A percentile compares a stretch with the other conserved stretches of the same genome.
These are phyloP conservation scores for Halenospora varia DNA, from an alignment of 495 filamentous ascomycete species.

Conservation along the genomic window DNA sequence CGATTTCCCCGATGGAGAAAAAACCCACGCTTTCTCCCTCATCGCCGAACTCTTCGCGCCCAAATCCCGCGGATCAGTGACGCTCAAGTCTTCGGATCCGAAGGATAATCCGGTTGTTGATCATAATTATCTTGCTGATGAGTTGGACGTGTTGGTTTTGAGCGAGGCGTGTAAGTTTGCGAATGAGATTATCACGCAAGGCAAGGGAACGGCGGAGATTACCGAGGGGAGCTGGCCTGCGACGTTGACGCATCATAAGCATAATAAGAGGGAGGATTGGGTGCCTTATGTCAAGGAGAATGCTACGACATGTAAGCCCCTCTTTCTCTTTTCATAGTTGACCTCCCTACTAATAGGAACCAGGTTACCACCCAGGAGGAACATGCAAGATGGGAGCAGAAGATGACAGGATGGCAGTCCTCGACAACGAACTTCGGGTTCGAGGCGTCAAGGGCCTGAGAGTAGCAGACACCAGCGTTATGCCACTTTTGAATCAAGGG, in stretches of 20 bases:
- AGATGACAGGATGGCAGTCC: slow-evolving; percentile 50
- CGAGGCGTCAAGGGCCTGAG: slow-evolving; percentile 44
- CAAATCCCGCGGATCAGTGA: slow-evolving; percentile 39
- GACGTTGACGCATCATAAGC: slow-evolving; percentile 39
- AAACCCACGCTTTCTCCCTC: slow-evolving; percentile 38
- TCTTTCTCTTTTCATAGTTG: background rate
- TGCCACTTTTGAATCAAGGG: slow-evolving; percentile 32
- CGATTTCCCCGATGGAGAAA: slow-evolving; percentile 37
- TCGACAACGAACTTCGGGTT: slow-evolving; percentile 55
- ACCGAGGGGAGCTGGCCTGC: slow-evolving; percentile 51
- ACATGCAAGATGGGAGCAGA: slow-evolving; percentile 47
- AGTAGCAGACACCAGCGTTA: slow-evolving; percentile 27
- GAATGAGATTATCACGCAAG: slow-evolving; percentile 51
- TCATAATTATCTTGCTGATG: slow-evolving; percentile 45
- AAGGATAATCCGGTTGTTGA: slow-evolving; percentile 50
- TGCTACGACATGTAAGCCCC: slow-evolving; percentile 47
- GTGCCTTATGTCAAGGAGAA: slow-evolving; percentile 42
- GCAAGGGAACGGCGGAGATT: slow-evolving; percentile 49
- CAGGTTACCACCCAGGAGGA: slow-evolving; percentile 23
- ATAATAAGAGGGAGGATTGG: slow-evolving; percentile 46
- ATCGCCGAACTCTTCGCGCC: slow-evolving; percentile 27
- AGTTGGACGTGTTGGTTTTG: slow-evolving; percentile 43
- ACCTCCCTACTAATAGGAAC: background rate
- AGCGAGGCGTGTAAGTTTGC: slow-evolving; percentile 45
- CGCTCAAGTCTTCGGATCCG: slow-evolving; percentile 45